These are phyloP conservation scores for Cymbopogon flexuosus DNA, from an alignment of 202 grass and related monocot genomes.

Conservation along the genomic window DNA sequence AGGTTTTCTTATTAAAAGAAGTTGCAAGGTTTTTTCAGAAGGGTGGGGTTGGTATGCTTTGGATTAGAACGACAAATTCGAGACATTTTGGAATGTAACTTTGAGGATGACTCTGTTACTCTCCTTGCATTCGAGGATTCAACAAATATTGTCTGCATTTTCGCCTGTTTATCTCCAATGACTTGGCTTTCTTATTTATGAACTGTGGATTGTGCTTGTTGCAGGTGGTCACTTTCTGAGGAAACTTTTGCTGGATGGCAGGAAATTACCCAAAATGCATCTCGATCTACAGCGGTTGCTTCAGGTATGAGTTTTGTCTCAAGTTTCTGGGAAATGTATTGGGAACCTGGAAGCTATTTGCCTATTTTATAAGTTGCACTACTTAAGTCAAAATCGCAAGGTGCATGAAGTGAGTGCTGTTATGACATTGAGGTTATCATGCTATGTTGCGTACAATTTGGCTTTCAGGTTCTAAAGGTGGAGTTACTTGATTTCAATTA, in stretches of 20 bases:
- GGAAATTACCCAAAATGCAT: constrained; percentile 95
- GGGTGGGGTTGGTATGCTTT: neutral
- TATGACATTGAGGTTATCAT: neutral
- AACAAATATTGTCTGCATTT: neutral
- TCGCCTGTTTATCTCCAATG: neutral
- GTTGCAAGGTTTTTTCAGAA: neutral
- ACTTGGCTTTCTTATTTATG: neutral
- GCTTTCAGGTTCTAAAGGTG: neutral
- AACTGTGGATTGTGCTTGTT: constrained; percentile 18
- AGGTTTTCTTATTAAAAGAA: neutral
- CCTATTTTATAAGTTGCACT: neutral
- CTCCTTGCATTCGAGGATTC: neutral
- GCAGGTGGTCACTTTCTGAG: constrained; percentile 71
- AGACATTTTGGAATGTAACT: neutral
- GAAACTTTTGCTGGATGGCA: constrained; percentile 87
- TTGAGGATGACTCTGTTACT: neutral
- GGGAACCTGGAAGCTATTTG: neutral
- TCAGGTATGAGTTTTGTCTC: constrained; percentile 46
- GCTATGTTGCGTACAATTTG: neutral
- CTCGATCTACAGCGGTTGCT: constrained; percentile 88
- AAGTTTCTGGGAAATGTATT: neutral
- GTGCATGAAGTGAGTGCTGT: neutral
- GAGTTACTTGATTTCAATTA: neutral
- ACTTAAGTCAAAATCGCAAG: neutral
- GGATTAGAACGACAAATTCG: neutral